Conservation (phyloP, 179 eudicot genomes). For the Spinacia oleracea region DNA sequence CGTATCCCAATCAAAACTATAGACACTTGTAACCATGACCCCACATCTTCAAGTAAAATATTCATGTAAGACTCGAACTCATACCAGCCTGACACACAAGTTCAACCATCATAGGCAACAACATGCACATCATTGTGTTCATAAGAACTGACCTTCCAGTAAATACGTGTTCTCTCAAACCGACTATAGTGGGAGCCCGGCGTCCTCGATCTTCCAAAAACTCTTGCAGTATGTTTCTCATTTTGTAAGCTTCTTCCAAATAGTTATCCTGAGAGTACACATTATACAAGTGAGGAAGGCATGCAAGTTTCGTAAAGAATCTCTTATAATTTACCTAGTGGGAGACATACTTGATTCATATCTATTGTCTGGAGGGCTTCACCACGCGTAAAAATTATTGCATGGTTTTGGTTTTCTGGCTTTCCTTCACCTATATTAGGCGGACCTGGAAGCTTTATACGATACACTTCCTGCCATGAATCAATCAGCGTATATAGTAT, state of each 20-base stretch:
- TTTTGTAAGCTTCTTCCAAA: conserved; percentile 93
- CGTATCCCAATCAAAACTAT: background rate
- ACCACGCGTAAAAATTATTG: conserved; percentile 96
- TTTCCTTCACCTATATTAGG: conserved; percentile 99
- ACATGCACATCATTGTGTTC: conserved; percentile 11
- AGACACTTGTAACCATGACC: background rate
- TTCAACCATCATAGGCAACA: conserved; percentile 6
- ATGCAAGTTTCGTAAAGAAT: background rate
- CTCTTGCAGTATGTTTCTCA: conserved; percentile 90
- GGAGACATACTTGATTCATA: conserved; percentile 83
- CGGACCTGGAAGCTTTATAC: conserved; percentile 92
- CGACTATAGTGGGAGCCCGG: conserved; percentile 76
- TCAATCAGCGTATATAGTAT: conserved; percentile 12
- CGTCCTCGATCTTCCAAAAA: conserved; percentile 53
- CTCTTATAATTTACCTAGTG: background rate
- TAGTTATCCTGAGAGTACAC: conserved; percentile 76
- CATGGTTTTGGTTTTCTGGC: conserved; percentile 98
- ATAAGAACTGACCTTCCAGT: conserved; percentile 87
- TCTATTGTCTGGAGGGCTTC: conserved; percentile 99
- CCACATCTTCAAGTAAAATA: background rate
- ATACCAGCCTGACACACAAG: background rate
- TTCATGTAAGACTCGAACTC: background rate
- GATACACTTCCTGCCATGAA: conserved; percentile 71
- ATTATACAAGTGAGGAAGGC: conserved; percentile 21
- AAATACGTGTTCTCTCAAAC: conserved; percentile 94